Conservation (phyloP, 192 early-diverging fungal species). For the Dispira simplex region DNA sequence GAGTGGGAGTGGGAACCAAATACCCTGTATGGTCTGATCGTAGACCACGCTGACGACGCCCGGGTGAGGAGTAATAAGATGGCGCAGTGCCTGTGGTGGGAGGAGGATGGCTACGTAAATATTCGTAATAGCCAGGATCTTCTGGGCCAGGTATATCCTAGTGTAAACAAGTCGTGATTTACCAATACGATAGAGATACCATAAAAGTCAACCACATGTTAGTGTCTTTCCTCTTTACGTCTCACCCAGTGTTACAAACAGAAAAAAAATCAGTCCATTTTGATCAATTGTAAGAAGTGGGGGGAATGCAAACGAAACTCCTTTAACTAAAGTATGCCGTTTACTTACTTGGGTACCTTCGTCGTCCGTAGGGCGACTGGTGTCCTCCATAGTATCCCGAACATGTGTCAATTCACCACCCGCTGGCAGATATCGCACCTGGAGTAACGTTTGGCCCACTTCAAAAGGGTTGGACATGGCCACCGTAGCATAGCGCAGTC, state of each 20-base stretch:
- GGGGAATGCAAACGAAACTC: too few relatives aligned
- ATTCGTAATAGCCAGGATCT: constrained; percentile 30
- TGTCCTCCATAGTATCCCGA: too few relatives aligned
- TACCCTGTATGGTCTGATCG: constrained; percentile 40
- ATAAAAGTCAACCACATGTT: too few relatives aligned
- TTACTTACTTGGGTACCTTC: too few relatives aligned
- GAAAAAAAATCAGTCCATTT: too few relatives aligned
- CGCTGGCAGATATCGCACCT: constrained; percentile 52
- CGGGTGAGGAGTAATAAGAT: constrained; percentile 1
- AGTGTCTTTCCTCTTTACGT: too few relatives aligned
- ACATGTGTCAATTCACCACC: too few relatives aligned
- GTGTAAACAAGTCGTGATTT: too few relatives aligned
- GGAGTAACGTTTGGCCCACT: constrained; percentile 47
- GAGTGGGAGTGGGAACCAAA: constrained; percentile 24
- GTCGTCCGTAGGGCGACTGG: too few relatives aligned
- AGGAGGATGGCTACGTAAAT: constrained; percentile 22
- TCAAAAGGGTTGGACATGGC: constrained; percentile 46
- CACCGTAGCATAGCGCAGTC: constrained; percentile 41
- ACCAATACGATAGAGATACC: not conserved
- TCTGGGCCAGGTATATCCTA: constrained; percentile 19
- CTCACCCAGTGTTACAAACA: too few relatives aligned
- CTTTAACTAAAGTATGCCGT: too few relatives aligned
- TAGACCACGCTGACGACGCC: constrained; percentile 12
- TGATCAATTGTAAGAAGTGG: too few relatives aligned
- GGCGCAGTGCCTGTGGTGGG: not conserved